phyloP scores from a whole-genome alignment of 495 filamentous ascomycete species.

The Paragyromitra xinjiangensis region DNA sequence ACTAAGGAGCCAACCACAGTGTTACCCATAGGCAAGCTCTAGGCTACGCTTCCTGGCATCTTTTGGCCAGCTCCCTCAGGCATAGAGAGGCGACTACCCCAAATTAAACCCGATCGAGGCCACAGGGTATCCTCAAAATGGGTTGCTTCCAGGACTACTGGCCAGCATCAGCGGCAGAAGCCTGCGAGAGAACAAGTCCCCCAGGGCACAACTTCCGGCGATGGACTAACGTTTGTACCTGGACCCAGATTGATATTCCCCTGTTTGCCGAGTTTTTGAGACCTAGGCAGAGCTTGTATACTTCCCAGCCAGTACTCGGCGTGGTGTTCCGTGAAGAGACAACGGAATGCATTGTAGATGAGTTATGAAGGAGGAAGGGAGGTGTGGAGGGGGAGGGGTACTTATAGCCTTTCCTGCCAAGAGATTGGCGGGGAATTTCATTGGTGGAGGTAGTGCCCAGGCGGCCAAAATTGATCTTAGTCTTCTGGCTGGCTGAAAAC shows the following conservation, averaged over 20 bases:
- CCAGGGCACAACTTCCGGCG: neutral
- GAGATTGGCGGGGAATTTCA: too few species aligned
- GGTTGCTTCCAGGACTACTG: neutral
- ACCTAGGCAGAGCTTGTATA: constrained; percentile 7
- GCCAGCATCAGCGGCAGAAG: neutral
- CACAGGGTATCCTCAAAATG: neutral
- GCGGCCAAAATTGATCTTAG: too few species aligned
- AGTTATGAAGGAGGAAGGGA: too few species aligned
- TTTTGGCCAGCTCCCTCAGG: neutral
- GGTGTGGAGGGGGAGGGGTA: too few species aligned
- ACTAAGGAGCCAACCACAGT: neutral
- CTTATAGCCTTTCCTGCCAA: too few species aligned
- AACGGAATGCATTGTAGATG: neutral
- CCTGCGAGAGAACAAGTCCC: neutral
- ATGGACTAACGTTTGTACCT: neutral
- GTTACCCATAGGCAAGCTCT: neutral
- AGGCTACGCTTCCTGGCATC: constrained; percentile 4
- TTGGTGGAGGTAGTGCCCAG: too few species aligned
- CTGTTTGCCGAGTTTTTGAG: neutral
- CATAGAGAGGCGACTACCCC: constrained; percentile 4
- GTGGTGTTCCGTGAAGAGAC: neutral
- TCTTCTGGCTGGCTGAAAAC: too few species aligned
- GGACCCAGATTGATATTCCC: neutral
- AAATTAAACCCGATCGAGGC: constrained; percentile 2
- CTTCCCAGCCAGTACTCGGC: constrained; percentile 1